Evolutionary conservation across 2,329 filamentous ascomycete genomes (phyloP).

Genomic region (Pestalotiopsis sp.): DNA sequence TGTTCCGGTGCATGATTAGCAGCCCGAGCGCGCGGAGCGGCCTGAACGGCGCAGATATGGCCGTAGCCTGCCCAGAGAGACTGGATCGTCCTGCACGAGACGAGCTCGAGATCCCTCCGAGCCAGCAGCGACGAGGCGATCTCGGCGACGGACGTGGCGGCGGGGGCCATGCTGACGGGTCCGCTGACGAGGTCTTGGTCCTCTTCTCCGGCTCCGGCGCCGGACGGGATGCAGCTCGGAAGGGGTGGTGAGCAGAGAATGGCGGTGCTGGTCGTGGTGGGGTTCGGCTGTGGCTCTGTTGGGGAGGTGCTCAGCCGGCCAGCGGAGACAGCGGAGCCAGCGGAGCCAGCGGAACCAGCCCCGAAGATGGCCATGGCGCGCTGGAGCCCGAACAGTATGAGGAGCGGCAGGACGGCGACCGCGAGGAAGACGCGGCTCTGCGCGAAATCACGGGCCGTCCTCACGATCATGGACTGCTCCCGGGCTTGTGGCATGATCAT

Average conservation of each 20-base stretch:
- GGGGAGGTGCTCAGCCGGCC: not conserved
- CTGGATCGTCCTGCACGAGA: constrained; percentile 41
- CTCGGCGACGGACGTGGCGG: not conserved
- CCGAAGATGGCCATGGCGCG: not conserved
- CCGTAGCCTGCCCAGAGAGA: constrained; percentile 56
- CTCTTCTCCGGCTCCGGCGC: not conserved
- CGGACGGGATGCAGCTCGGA: not conserved
- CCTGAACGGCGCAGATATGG: constrained; percentile 57
- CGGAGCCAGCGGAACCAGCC: not conserved
- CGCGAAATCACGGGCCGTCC: not conserved
- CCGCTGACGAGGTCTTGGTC: not conserved
- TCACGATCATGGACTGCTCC: not conserved
- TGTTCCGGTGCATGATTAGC: not conserved
- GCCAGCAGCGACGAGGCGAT: constrained; percentile 14
- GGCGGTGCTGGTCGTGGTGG: not conserved
- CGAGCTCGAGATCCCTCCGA: constrained; percentile 35
- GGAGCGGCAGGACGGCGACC: not conserved
- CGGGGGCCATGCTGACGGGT: not conserved
- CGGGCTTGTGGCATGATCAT: no score
- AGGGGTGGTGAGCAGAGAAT: not conserved
- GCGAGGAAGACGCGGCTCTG: not conserved
- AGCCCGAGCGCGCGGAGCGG: constrained; percentile 23
- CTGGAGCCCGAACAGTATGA: not conserved
- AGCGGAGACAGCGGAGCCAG: not conserved
- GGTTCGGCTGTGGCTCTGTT: not conserved